phyloP scores from a whole-genome alignment of 164 flowering plant species.

The Tetrastigma voinierianum region DNA sequence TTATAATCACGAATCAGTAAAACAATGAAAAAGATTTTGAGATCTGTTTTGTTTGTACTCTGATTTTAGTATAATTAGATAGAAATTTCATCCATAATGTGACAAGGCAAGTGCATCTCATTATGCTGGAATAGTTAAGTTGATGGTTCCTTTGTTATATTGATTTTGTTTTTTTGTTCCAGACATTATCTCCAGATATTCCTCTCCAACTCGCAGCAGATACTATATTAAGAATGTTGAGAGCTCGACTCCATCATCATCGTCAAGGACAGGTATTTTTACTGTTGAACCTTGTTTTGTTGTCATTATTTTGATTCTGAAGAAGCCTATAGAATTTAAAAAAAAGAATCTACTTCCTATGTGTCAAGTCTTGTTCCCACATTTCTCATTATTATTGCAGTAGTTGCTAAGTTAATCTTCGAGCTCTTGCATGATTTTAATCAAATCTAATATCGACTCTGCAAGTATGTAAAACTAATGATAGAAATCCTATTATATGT shows the following conservation, averaged over 20 bases:
- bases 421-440: no score
- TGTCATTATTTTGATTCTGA: neutral
- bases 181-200: slow-evolving; percentile 94
- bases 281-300: neutral
- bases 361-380: neutral
- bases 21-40: no score
- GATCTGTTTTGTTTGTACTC: no score
- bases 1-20: no score
- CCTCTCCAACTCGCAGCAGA: slow-evolving; percentile 96
- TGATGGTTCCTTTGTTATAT: neutral
- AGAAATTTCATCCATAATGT: neutral
- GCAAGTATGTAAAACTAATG: no score
- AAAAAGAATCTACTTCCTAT: neutral
- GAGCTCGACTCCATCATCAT: slow-evolving; percentile 93
- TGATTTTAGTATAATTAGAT: no score
- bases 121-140: neutral
- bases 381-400: no score
- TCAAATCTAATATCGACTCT: no score
- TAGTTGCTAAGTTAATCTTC: no score
- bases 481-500: no score
- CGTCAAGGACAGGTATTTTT: slow-evolving; percentile 75
- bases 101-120: neutral
- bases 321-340: no score
- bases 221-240: slow-evolving; percentile 80
- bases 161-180: slow-evolving; percentile 26